phyloP scores from a whole-genome alignment of 805 yeast species.

The Sugiyamaella qingdaonensis region DNA sequence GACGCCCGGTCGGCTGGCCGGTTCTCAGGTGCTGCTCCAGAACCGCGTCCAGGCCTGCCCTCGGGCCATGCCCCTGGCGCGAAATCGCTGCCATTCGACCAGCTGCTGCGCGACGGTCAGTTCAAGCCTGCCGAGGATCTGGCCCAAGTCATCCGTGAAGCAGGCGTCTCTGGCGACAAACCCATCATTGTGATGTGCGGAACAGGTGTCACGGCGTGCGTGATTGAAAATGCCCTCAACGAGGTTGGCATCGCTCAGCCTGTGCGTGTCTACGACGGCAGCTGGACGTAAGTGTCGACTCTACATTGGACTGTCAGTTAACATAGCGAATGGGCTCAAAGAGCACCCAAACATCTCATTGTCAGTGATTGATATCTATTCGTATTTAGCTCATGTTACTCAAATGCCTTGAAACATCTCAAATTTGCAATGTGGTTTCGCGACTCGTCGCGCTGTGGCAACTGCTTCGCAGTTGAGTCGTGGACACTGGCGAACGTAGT shows the following conservation, averaged over 20 bases:
- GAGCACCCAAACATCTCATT: slow-evolving; percentile 57
- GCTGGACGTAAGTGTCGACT: slow-evolving; percentile 36
- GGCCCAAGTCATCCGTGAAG: slow-evolving; percentile 41
- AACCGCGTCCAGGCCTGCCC: slow-evolving; percentile 82
- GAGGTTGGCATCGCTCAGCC: slow-evolving; percentile 37
- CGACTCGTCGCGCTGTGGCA: no score
- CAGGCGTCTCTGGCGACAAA: slow-evolving; percentile 39
- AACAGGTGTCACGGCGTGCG: slow-evolving; percentile 92
- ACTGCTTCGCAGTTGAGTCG: no score
- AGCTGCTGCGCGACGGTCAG: slow-evolving; percentile 47
- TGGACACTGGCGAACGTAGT: no score
- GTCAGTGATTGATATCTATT: slow-evolving; percentile 45
- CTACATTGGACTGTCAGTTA: slow-evolving; percentile 31
- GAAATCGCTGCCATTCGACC: slow-evolving; percentile 67
- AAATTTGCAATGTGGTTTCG: no score
- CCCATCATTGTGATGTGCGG: slow-evolving; percentile 90
- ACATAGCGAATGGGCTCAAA: slow-evolving; percentile 71
- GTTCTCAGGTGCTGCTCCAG: slow-evolving; percentile 76
- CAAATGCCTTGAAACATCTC: no score
- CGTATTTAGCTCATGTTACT: no score
- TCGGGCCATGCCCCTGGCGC: slow-evolving; percentile 90
- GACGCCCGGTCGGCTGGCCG: slow-evolving; percentile 82
- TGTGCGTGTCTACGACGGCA: slow-evolving; percentile 60
- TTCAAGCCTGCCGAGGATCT: slow-evolving; percentile 50
- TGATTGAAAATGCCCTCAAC: slow-evolving; percentile 71